Base-by-base conservation (phyloP, 805 yeast species). In the Clavispora fructus region DNA sequence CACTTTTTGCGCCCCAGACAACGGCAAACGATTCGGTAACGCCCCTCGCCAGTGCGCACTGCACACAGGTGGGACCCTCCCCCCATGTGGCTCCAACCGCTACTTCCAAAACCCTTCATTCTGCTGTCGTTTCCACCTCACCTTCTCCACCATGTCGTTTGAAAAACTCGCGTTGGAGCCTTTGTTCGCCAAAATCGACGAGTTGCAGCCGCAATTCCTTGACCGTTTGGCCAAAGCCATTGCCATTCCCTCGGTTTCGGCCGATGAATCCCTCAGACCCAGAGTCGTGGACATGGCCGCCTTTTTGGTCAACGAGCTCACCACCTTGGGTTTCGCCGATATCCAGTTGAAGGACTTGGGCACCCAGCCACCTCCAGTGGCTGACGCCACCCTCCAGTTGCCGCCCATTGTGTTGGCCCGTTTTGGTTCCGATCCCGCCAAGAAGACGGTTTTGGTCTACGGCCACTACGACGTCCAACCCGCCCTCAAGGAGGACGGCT, bases 391-490 rank as follows among this genome's bases (percentile, higher is more conserved):
- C 35, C 73, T 92, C 49, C 79, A 80, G 57, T 79, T 94, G 53
- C 99, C 99, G 17, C 99, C 99, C 10, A 83, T 94, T 50, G 91
- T 94, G n/a, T 79, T 94, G 50, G 94, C 94, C 30, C 80, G 94
- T 60, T 83, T 78, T 57, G 99, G 99, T 46, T 62, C 64, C 26
- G 95, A 90, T 62, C 84, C 96, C 35, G 53, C 65, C 29, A 91
- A 91, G 78, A 91, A 89, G 69, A 94, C 90, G 28, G 85, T 94
- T 39, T 77, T 95, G 53, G 83, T 94, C 35, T 94, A 94, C 64
- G 99, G 98, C 41, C 99, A 94, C 66, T 92, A 92, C 68, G 99
- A 94, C 60, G 99, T 94, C 52, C 99, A 94, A 73, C 99, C 99
- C 10, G 99, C 99, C 14, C 69, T 78, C 28, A 55, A 71, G 48